Evolutionary conservation across 495 filamentous ascomycete species (phyloP), one percentile per base, ranked within the genome.

Genomic region (Neurospora africana): DNA sequence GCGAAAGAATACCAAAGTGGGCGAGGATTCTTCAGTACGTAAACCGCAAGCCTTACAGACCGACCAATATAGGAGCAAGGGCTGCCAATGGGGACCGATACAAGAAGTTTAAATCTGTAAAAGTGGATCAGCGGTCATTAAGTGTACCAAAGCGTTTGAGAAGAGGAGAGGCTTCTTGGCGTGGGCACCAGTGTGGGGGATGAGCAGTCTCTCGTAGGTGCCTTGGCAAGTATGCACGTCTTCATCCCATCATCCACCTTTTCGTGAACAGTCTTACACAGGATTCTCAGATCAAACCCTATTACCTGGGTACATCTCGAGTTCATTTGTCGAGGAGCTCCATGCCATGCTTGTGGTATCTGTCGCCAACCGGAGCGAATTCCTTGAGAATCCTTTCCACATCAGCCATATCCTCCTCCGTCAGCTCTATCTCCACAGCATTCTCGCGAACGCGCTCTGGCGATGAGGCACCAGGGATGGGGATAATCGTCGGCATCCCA

Each of bases 391-490:
- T 82, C 33, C 70, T 73, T 67, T 88, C 81, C 40, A 90, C 83
- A 72, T 83, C 77, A 8, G 68, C 77, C 81, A 86, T 76, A 36
- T 89, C 88, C 35, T 84, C 82, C 2, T 82, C 80, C 1, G 75
- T 81, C 68, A 89, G 72, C 6, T 82, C 77, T 0, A 89, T 78
- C 38, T 80, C 71, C n/a, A 76, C 80, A 9, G 76, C 72, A 73
- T 90, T 90, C 80, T 90, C 88, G 36, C 76, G 65, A 3, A 89
- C 79, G 13, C 86, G 78, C 30, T 76, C 80, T 6, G 75, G 81
- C 1, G 80, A 83, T 23, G 85, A 87, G 9, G 90, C 88, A 9
- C 93, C 93, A 0, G 93, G 94, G 75, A 97, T 96, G 4, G 93
- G 93, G 68, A 97, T 90, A 74, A 97, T 91, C 4, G 82, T 86